Evolutionary conservation across 169 alveolate species (phyloP), one percentile per base, ranked within the genome.

Genomic region (Cryptosporidium parvum): DNA sequence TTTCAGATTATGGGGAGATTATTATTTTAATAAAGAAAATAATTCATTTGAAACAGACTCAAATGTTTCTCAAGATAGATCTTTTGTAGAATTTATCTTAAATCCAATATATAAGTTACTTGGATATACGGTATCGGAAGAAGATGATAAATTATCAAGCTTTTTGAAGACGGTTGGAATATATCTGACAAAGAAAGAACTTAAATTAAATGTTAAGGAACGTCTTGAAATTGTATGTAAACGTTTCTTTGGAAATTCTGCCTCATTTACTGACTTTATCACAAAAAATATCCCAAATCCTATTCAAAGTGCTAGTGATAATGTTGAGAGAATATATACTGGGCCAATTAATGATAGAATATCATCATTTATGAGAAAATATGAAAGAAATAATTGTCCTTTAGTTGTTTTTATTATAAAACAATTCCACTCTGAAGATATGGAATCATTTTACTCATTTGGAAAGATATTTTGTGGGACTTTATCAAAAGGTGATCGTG

Each of bases 401-500:
- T 92, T 96, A 65, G 92, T 96, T 93, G 93, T 97, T 1, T 91
- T 94, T 92, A 87, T 97, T 62, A 95, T 95, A 58, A 99, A 99
- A 92, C 96, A 97, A 91, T 97, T 97, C 93, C 99, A 97, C 92
- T 92, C 98, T 53, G 96, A 96, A 53, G 97, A 95, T 70, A 93
- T 97, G 75, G 93, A 93, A 71, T 86, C 97, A 69, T 97, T 99
- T 85, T 98, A 97, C 87, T 94, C 97, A 58, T 96, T 98, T 70
- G 99, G 99, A 1, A 93, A 99, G 65, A 98, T 99, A 44, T 87
- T 97, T 95, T 96, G 98, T 33, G 99, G 99, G 51, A 97, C 99
- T 18, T 80, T 99, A 33, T 86, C 91, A 75, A 96, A 96, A 89
- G 99, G 99, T 0, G 97, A 97, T 72, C 94, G 95, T 5, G 98